Conservation (phyloP, 257 asterid species). For the Solanum verrucosum region DNA sequence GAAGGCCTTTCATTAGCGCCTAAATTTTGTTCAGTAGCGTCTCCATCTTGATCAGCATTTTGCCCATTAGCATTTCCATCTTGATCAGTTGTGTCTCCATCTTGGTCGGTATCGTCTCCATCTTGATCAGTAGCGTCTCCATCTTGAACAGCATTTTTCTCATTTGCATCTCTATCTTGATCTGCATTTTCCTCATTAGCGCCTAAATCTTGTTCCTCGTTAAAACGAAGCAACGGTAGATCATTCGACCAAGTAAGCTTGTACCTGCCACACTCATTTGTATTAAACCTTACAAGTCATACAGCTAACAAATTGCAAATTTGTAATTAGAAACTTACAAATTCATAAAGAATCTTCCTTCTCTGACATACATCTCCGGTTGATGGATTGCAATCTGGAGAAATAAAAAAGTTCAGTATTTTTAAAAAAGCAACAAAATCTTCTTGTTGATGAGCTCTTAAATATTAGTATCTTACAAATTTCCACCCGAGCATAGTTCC, state of each 20-base stretch:
- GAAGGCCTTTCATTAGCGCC: not conserved
- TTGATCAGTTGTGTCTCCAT: not conserved
- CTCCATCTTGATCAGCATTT: not conserved
- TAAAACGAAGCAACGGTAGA: not conserved
- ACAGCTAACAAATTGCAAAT: not conserved
- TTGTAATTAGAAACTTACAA: not conserved
- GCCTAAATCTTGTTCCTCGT: not conserved
- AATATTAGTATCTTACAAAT: not conserved
- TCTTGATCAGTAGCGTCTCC: not conserved
- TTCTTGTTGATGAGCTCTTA: not conserved
- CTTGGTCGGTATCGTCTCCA: not conserved
- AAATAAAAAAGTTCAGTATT: not conserved
- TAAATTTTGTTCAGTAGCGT: not conserved
- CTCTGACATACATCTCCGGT: not conserved
- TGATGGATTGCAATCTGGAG: not conserved
- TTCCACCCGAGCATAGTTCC: not conserved
- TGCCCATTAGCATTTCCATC: not conserved
- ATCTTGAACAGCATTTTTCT: not conserved
- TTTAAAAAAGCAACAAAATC: not conserved
- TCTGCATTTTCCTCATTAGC: not conserved
- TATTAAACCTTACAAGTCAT: not conserved
- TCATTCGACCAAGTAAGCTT: not conserved
- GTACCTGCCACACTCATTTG: not conserved
- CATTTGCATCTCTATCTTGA: not conserved
- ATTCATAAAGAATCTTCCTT: not conserved